phyloP scores from a whole-genome alignment of 768 basidiomycete species.

The Suillus placidus region DNA sequence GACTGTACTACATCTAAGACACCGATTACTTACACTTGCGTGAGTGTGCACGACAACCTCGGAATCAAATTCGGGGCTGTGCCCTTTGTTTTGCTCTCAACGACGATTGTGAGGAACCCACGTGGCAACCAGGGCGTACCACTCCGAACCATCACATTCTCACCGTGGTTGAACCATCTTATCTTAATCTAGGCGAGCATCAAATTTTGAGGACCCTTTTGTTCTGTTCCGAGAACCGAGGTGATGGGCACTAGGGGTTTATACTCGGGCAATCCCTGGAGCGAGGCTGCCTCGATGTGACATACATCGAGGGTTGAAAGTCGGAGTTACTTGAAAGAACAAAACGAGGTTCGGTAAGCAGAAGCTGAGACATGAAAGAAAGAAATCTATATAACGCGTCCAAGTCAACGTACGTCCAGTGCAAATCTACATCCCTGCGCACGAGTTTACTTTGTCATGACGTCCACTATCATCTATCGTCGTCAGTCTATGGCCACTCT shows the following conservation, averaged over 20 bases:
- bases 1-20: neutral
- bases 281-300: constrained; percentile 42
- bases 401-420: neutral
- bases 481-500: constrained; percentile 40
- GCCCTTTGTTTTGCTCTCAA: constrained; percentile 2
- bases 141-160: constrained; percentile 33
- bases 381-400: constrained; percentile 36
- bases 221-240: constrained; percentile 21
- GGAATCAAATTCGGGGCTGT: neutral
- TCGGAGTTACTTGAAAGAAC: constrained; percentile 43
- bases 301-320: constrained; percentile 34
- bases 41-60: neutral
- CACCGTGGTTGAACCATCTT: constrained; percentile 22
- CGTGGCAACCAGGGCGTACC: constrained; percentile 22
- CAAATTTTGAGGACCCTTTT: constrained; percentile 12
- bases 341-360: constrained; percentile 45
- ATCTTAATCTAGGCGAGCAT: constrained; percentile 11
- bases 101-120: constrained; percentile 14
- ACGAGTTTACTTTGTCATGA: constrained; percentile 20
- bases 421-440: constrained; percentile 2
- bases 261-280: constrained; percentile 26
- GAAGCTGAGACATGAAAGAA: constrained; percentile 43
- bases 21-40: neutral
- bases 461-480: constrained; percentile 35
- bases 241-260: constrained; percentile 17